Evolutionary conservation across 192 early-diverging fungal species (phyloP).

Genomic region (Coemansia sp.): DNA sequence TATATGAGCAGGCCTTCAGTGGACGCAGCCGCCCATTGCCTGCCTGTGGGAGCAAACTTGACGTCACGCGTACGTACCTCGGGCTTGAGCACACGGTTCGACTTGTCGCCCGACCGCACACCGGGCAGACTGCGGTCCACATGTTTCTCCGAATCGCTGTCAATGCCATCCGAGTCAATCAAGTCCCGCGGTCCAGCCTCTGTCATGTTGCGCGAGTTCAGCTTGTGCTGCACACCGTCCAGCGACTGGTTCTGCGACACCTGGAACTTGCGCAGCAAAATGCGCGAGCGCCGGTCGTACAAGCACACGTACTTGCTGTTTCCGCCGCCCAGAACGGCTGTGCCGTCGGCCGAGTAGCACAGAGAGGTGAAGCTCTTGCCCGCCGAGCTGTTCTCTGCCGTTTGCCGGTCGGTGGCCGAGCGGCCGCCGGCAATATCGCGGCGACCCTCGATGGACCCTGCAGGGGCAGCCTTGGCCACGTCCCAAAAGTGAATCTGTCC

Average conservation of each 20-base stretch:
- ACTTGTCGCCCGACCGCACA: conserved; percentile 80
- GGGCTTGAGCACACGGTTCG: conserved; percentile 71
- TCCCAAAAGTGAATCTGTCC: conserved; percentile 96
- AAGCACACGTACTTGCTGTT: conserved; percentile 95
- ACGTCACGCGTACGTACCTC: conserved; percentile 84
- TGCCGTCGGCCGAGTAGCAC: conserved; percentile 93
- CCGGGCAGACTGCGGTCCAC: conserved; percentile 83
- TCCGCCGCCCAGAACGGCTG: conserved; percentile 89
- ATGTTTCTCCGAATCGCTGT: conserved; percentile 78
- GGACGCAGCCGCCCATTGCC: conserved; percentile 92
- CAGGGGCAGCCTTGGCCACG: conserved; percentile 68
- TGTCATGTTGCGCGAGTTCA: conserved; percentile 91
- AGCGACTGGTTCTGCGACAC: conserved; percentile 90
- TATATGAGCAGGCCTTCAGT: conserved; percentile 96
- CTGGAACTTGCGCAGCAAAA: conserved; percentile 86
- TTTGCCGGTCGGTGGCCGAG: conserved; percentile 70
- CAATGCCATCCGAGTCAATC: conserved; percentile 77
- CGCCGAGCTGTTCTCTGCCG: conserved; percentile 78
- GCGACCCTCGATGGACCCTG: conserved; percentile 81
- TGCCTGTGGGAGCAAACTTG: conserved; percentile 89
- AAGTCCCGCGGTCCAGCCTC: conserved; percentile 86
- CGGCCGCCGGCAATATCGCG: conserved; percentile 91
- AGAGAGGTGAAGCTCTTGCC: conserved; percentile 90
- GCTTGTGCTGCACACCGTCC: conserved; percentile 87
- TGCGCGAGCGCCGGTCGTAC: conserved; percentile 74